Evolutionary conservation across 169 alveolate species (phyloP), one percentile per base, ranked within the genome.

Genomic region (Perkinsus chesapeaki): DNA sequence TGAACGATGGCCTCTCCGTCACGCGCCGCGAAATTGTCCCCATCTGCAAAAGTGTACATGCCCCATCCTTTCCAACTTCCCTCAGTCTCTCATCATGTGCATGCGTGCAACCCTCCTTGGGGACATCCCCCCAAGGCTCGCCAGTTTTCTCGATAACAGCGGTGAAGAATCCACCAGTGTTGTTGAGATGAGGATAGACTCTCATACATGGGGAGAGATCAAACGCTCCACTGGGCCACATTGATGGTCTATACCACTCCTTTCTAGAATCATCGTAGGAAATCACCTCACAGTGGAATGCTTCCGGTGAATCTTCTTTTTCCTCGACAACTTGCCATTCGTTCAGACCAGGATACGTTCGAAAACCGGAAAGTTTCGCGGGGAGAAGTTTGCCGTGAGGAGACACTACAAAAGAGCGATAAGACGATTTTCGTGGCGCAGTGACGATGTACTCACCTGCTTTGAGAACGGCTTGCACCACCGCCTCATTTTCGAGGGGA

Each of bases 401-500:
- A 48, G 43, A 91, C 91, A 43, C 60, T 39, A 82, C 92, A 39
- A 39, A 82, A 39, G 91, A 91, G n/a, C n/a, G n/a, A n/a, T n/a
- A n/a, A n/a, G n/a, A n/a, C n/a, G n/a, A n/a, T 94, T 91, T 94
- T 95, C 47, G 96, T 94, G 73, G 94, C 94, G 92, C 96, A 94
- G 82, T 60, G 82, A 60, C 93, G 73, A 93, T 95, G 91, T 39
- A 96, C 96, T 92, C 93, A 93, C n/a, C 96, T 93, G 93, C 93
- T 94, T 23, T 96, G 97, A 93, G 96, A 94, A 73, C 97, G 92
- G 97, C 97, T 96, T 39, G 95, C 95, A 98, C 98, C 39, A 98
- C 99, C 27, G 99, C 99, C 94, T 98, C 99, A 94, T 98, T 97
- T 94, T 98, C 99, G 91, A 98, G 92, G 16, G 99, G 99, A 94